Percentiles rank a stretch among this genome's conserved stretches.
Evolutionary conservation across 1,284 basidiomycete species (phyloP).

Genomic region (Singerocomus inundabilis): DNA sequence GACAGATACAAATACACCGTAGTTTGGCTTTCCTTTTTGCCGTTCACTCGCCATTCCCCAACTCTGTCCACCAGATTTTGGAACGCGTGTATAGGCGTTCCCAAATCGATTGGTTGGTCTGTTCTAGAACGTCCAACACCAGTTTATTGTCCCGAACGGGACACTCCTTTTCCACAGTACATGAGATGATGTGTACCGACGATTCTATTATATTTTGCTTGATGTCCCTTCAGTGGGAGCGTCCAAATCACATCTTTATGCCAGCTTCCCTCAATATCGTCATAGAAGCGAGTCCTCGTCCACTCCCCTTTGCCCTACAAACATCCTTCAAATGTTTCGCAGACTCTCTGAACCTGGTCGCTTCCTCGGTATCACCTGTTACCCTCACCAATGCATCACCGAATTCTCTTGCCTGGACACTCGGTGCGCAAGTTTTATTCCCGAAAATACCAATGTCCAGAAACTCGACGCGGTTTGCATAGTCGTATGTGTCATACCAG

Average conservation of each 20-base stretch:
- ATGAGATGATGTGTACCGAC: too few species aligned
- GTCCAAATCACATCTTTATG: not conserved
- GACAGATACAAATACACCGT: too few species aligned
- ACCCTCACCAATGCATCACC: conserved; percentile 11
- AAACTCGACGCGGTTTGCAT: conserved; percentile 9
- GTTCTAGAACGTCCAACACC: too few species aligned
- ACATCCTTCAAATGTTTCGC: conserved; percentile 10
- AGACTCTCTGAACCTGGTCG: not conserved
- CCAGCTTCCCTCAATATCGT: conserved; percentile 4
- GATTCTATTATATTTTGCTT: too few species aligned
- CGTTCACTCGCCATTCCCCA: too few species aligned
- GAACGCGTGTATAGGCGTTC: too few species aligned
- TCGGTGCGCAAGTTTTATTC: conserved; percentile 5
- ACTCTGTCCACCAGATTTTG: too few species aligned
- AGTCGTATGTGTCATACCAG: conserved; percentile 21
- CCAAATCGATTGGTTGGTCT: too few species aligned
- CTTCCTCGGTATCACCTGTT: conserved; percentile 12
- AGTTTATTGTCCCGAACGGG: too few species aligned
- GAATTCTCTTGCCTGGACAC: conserved; percentile 11
- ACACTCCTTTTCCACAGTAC: too few species aligned
- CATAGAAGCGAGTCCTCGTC: conserved; percentile 6
- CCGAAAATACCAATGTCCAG: conserved; percentile 2
- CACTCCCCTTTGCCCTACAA: conserved; percentile 13
- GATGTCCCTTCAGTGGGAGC: too few species aligned
- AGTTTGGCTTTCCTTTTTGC: too few species aligned